These are phyloP conservation scores for Leccinum longicurvipes DNA, from an alignment of 768 basidiomycete species.

Conservation along the genomic window DNA sequence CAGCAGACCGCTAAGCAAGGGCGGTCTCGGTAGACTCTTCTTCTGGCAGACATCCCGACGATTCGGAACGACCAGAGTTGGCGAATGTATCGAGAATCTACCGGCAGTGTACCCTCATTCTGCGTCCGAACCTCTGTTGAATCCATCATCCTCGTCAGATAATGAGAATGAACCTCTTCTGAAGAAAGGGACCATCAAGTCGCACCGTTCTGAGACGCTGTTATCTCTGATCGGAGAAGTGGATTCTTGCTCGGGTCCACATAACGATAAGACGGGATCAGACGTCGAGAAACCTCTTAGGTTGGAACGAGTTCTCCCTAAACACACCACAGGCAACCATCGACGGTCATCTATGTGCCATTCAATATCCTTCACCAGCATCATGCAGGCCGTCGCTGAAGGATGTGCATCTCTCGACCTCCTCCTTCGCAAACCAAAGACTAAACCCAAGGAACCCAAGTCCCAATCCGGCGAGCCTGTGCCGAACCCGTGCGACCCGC, in stretches of 20 bases:
- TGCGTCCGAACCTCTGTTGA: conserved; percentile 11
- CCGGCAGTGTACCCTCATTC: not conserved
- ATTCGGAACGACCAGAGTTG: not conserved
- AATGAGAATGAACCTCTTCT: conserved; percentile 5
- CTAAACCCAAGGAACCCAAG: not conserved
- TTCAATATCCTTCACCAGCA: conserved; percentile 16
- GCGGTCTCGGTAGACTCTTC: not conserved
- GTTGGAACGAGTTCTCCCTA: not conserved
- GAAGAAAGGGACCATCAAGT: conserved; percentile 6
- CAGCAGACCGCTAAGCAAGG: not conserved
- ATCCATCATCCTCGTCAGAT: not conserved
- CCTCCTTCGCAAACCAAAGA: conserved; percentile 14
- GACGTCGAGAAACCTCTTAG: not conserved
- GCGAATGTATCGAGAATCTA: not conserved
- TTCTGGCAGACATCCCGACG: not conserved
- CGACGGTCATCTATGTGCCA: conserved; percentile 10
- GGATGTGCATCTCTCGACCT: conserved; percentile 16
- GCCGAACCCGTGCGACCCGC: not conserved
- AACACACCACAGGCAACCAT: conserved; percentile 3
- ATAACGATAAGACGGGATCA: not conserved
- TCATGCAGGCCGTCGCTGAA: conserved; percentile 13
- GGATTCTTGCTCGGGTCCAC: not conserved
- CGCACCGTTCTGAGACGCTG: conserved; percentile 12
- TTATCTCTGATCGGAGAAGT: conserved; percentile 12
- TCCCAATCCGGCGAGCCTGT: not conserved